Conservation (phyloP, 2,329 filamentous ascomycete genomes). For the Anthostomella pinea region DNA sequence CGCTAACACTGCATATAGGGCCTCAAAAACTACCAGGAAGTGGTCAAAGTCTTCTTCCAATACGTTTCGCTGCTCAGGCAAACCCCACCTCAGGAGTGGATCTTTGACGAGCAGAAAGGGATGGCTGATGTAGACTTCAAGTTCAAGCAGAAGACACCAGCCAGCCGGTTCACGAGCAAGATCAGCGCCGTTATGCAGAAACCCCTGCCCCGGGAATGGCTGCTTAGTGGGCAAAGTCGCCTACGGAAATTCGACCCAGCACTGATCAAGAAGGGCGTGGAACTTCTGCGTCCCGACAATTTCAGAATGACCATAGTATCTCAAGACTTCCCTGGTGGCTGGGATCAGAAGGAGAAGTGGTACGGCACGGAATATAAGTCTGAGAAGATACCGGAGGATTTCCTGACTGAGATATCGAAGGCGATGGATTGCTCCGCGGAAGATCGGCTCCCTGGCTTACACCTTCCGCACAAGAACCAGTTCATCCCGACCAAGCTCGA, state of each 20-base stretch:
- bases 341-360: slow-evolving; percentile 92
- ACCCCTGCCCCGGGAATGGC: slow-evolving; percentile 78
- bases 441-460: slow-evolving; percentile 66
- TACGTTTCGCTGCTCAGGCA: slow-evolving; percentile 87
- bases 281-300: slow-evolving; percentile 79
- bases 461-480: slow-evolving; percentile 89
- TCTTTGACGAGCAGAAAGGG: slow-evolving; percentile 86
- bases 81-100: slow-evolving; percentile 81
- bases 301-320: slow-evolving; percentile 82
- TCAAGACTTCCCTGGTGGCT: slow-evolving; percentile 77
- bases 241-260: slow-evolving; percentile 77
- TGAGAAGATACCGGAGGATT: slow-evolving; percentile 73
- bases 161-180: slow-evolving; percentile 83
- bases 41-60: slow-evolving; percentile 82
- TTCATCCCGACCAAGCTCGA: slow-evolving; percentile 93
- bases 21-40: slow-evolving; percentile 75
- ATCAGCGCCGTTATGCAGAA: slow-evolving; percentile 89
- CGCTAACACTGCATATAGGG: slow-evolving; percentile 40
- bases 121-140: slow-evolving; percentile 93
- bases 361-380: slow-evolving; percentile 93
- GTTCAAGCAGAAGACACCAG: slow-evolving; percentile 89
- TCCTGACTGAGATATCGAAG: slow-evolving; percentile 67
- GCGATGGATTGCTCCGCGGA: slow-evolving; percentile 58
- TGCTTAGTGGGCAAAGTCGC: slow-evolving; percentile 76
- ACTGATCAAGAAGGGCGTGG: slow-evolving; percentile 71